Conservation (phyloP, 164 flowering plant species). For the Nelumbo lutea region DNA sequence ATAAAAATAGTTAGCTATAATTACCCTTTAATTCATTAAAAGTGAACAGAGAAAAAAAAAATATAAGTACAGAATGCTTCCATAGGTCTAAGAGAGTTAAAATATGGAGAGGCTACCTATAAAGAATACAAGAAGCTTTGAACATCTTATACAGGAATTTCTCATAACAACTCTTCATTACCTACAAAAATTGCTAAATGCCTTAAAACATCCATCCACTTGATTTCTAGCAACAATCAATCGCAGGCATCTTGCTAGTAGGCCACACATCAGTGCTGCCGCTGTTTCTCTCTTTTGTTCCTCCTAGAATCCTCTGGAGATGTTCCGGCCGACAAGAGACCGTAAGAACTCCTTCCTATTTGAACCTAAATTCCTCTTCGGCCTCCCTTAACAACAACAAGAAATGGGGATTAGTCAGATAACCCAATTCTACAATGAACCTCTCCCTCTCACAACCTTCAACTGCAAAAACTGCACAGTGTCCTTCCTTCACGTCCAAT, state of each 20-base stretch:
- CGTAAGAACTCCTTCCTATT: constrained; percentile 37
- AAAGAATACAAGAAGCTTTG: too few relatives aligned
- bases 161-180: too few relatives aligned
- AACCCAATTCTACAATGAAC: constrained; percentile 33
- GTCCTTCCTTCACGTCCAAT: constrained; percentile 43
- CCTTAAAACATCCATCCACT: too few relatives aligned
- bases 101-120: too few relatives aligned
- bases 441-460: constrained; percentile 32
- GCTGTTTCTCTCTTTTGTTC: background rate
- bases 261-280: background rate
- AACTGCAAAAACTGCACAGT: constrained; percentile 36
- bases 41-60: too few relatives aligned
- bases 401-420: constrained; percentile 32
- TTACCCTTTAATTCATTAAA: too few relatives aligned
- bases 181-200: too few relatives aligned
- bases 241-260: background rate
- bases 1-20: too few relatives aligned
- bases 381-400: constrained; percentile 42
- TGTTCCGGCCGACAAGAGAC: constrained; percentile 46
- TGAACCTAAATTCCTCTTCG: background rate
- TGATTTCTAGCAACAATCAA: background rate
- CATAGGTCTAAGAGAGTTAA: too few relatives aligned
- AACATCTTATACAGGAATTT: too few relatives aligned
- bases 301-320: constrained; percentile 25
- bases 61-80: too few relatives aligned